Conservation (phyloP, 169 alveolate genomes). For the Perkinsus olseni region DNA sequence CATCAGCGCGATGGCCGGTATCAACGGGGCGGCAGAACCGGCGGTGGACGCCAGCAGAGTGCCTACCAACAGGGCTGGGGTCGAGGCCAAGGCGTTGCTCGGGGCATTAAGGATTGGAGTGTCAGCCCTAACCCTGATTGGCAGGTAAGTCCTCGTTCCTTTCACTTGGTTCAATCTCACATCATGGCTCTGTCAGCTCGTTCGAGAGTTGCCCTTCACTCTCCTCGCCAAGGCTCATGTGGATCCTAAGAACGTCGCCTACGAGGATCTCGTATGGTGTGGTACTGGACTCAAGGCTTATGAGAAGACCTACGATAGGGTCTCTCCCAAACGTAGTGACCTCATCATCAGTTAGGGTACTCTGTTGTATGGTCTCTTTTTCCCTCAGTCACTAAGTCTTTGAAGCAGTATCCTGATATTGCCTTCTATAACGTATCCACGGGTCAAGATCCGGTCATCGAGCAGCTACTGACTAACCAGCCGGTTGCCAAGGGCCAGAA, state of each 20-base stretch:
- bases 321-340: neutral
- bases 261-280: neutral
- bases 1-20: neutral
- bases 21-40: neutral
- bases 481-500: neutral
- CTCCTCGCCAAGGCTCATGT: neutral
- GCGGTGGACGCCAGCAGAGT: neutral
- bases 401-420: neutral
- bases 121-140: neutral
- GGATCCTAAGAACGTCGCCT: neutral
- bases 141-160: neutral
- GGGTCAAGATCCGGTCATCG: neutral
- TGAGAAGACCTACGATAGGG: neutral
- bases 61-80: neutral
- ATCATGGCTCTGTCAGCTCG: neutral
- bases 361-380: neutral
- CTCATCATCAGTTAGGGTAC: neutral
- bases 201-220: neutral
- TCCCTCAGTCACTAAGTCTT: neutral
- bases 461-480: neutral
- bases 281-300: neutral
- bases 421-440: neutral
- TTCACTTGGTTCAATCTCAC: neutral
- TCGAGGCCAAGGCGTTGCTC: neutral
- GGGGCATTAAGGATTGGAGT: neutral